Evolutionary conservation across 2,329 filamentous ascomycete species (phyloP).

Genomic region (Neonectria neomacrospora): DNA sequence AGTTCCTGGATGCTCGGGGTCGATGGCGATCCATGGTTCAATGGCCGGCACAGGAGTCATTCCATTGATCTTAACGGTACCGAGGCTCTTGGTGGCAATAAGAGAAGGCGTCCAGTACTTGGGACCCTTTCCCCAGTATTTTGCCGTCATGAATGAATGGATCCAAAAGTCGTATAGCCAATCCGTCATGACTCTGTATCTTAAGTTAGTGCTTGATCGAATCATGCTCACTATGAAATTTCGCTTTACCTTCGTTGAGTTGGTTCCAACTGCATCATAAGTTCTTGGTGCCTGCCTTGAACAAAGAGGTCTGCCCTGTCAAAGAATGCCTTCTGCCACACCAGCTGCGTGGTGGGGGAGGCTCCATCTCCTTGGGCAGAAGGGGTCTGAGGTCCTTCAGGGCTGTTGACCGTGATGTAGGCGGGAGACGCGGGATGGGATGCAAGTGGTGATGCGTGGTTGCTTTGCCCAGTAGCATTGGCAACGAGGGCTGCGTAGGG

Average conservation of each 20-base stretch:
- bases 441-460: not conserved
- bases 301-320: not conserved
- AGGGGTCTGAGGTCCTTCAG: not conserved
- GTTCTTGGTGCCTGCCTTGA: not conserved
- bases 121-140: constrained; percentile 21
- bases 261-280: not conserved
- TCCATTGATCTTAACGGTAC: not conserved
- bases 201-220: not conserved
- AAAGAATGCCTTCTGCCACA: not conserved
- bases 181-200: not conserved
- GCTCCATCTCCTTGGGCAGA: not conserved
- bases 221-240: not conserved
- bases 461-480: not conserved
- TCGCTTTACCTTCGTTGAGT: not conserved
- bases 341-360: not conserved
- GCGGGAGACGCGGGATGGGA: not conserved
- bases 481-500: not conserved
- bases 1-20: not conserved
- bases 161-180: constrained; percentile 20
- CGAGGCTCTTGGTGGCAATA: not conserved
- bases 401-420: not conserved
- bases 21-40: not conserved
- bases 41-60: not conserved
- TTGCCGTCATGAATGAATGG: constrained; percentile 18
- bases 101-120: not conserved